These are phyloP conservation scores for Lentinus brumalis DNA, from an alignment of 768 basidiomycete species.

Conservation along the genomic window DNA sequence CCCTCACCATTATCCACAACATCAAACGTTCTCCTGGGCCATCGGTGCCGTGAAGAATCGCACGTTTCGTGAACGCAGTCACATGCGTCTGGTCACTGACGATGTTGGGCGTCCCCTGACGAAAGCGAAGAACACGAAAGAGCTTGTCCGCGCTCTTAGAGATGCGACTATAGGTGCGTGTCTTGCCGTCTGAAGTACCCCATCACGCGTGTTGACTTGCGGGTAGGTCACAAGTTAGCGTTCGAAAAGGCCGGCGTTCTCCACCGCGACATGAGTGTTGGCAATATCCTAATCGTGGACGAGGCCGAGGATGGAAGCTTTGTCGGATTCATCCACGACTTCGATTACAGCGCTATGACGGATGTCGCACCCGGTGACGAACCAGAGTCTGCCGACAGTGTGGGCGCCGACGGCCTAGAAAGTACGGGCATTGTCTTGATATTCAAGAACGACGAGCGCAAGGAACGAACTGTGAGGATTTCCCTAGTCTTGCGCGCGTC, in stretches of 20 bases:
- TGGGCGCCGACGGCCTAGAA: not conserved
- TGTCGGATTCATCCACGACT: conserved; percentile 15
- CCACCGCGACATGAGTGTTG: conserved; percentile 19
- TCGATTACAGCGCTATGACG: conserved; percentile 13
- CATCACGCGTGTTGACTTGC: not conserved
- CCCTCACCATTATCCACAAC: conserved; percentile 3
- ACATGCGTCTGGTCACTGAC: conserved; percentile 15
- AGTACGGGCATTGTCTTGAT: not conserved
- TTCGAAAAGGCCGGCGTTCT: conserved; percentile 10
- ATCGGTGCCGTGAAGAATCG: not conserved
- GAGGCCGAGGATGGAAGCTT: not conserved
- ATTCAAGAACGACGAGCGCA: no score
- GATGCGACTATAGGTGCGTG: conserved; percentile 9
- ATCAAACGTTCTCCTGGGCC: conserved; percentile 14
- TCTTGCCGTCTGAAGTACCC: no score
- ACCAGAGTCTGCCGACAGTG: not conserved
- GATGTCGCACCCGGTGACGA: not conserved
- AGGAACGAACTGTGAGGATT: not conserved
- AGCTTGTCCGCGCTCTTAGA: conserved; percentile 1
- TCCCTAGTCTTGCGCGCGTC: no score
- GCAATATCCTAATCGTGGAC: conserved; percentile 14
- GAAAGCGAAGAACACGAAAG: not conserved
- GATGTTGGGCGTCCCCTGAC: conserved; percentile 8
- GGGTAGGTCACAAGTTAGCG: conserved; percentile 6
- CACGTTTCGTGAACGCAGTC: conserved; percentile 7